These are phyloP conservation scores for Nectriaceae sp. DNA, from an alignment of 2,329 filamentous ascomycete species.

Conservation along the genomic window DNA sequence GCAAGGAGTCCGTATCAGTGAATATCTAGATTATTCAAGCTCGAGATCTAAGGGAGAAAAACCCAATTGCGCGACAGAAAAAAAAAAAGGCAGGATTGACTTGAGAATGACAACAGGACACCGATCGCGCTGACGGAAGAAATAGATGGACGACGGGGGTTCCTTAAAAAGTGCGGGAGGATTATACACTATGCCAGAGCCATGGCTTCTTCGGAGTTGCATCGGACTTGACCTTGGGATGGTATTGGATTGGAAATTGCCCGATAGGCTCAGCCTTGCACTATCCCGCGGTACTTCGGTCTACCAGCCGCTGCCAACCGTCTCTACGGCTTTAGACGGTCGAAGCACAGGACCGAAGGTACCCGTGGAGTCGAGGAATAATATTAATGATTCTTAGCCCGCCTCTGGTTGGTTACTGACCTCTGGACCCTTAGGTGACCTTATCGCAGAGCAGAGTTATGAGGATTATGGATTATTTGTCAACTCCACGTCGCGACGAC, in stretches of 20 bases:
- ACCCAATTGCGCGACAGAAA: neutral
- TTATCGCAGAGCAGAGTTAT: neutral
- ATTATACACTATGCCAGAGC: slow-evolving; percentile 7
- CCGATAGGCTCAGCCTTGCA: slow-evolving; percentile 17
- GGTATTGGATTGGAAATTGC: slow-evolving; percentile 20
- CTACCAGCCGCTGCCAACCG: slow-evolving; percentile 29
- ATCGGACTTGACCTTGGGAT: slow-evolving; percentile 25
- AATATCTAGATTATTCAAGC: neutral
- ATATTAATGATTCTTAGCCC: neutral
- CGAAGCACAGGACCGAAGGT: slow-evolving; percentile 15
- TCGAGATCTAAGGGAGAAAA: neutral
- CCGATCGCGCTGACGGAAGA: neutral
- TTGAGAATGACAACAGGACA: neutral
- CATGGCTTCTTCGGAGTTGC: slow-evolving; percentile 22
- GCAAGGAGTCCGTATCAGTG: neutral
- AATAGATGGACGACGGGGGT: slow-evolving; percentile 6
- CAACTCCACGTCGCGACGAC: slow-evolving; percentile 18
- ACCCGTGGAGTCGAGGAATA: slow-evolving; percentile 8
- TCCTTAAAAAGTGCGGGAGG: slow-evolving; percentile 9
- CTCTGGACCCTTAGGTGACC: neutral
- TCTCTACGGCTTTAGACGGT: slow-evolving; percentile 24
- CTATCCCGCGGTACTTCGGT: slow-evolving; percentile 24
- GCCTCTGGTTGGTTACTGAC: neutral
- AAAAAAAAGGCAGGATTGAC: neutral
- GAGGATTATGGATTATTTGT: slow-evolving; percentile 21